Conservation (phyloP, 2,329 filamentous ascomycete genomes). For the Myriosclerotinia scirpicola region DNA sequence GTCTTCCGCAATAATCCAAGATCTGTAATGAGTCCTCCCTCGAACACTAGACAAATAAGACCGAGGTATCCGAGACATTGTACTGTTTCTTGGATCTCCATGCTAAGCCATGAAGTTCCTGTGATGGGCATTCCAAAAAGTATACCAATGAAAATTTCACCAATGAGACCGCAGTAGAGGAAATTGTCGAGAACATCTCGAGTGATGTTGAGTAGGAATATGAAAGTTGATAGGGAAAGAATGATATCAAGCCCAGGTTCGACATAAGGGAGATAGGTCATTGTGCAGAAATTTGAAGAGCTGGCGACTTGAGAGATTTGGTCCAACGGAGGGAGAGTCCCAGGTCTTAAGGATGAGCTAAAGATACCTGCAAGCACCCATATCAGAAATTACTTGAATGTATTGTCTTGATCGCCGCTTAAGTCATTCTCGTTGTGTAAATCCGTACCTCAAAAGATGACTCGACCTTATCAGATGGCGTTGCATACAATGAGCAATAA, state of each 20-base stretch:
- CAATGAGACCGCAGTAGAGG: conserved; percentile 22
- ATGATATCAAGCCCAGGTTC: conserved; percentile 17
- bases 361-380: not conserved
- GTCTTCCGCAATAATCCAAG: conserved; percentile 9
- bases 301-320: not conserved
- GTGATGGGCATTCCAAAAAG: conserved; percentile 13
- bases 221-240: conserved; percentile 12
- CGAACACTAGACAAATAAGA: conserved; percentile 22
- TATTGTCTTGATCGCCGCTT: not conserved
- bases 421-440: not conserved
- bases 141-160: conserved; percentile 18
- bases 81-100: conserved; percentile 14
- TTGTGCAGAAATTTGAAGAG: not conserved
- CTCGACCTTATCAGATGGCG: not conserved
- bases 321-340: not conserved
- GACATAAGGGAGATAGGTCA: conserved; percentile 21
- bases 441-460: not conserved
- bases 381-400: not conserved
- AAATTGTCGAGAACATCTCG: conserved; percentile 14
- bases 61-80: conserved; percentile 21
- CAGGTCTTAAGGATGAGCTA: not conserved
- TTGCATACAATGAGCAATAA: not conserved
- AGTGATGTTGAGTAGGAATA: conserved; percentile 17
- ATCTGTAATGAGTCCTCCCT: conserved; percentile 20
- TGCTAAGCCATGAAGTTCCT: conserved; percentile 6